phyloP scores from a whole-genome alignment of 2,329 filamentous ascomycete genomes.

The Ustilaginoidea virens region DNA sequence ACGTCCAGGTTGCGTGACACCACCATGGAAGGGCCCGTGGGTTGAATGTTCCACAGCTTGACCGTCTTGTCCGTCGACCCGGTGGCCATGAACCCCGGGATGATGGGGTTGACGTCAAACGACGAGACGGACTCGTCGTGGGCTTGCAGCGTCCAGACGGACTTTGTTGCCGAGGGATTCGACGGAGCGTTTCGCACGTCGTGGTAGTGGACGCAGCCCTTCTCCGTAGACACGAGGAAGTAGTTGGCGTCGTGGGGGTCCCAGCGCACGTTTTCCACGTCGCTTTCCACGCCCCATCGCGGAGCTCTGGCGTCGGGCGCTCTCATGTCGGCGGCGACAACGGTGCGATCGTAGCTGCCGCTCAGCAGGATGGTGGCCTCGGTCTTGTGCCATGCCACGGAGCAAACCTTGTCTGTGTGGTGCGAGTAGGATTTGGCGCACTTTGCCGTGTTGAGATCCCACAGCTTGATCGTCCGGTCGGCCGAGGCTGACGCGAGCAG shows the following conservation, averaged over 20 bases:
- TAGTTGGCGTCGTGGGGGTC: slow-evolving; percentile 83
- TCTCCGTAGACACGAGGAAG: slow-evolving; percentile 93
- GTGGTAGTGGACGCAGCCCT: slow-evolving; percentile 81
- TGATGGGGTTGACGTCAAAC: slow-evolving; percentile 79
- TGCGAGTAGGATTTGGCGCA: slow-evolving; percentile 93
- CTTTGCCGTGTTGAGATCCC: slow-evolving; percentile 84
- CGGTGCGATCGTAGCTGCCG: slow-evolving; percentile 87
- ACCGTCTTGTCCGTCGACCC: slow-evolving; percentile 90
- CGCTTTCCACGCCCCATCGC: slow-evolving; percentile 86
- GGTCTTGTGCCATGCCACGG: slow-evolving; percentile 78
- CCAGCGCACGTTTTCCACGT: slow-evolving; percentile 87
- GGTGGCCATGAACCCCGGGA: slow-evolving; percentile 87
- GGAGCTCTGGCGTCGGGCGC: slow-evolving; percentile 69
- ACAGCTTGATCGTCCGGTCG: slow-evolving; percentile 94
- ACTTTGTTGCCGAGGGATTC: slow-evolving; percentile 59
- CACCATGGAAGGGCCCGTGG: slow-evolving; percentile 74
- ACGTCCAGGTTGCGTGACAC: slow-evolving; percentile 85
- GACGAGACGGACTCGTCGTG: slow-evolving; percentile 85
- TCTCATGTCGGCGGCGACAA: slow-evolving; percentile 93
- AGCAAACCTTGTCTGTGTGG: slow-evolving; percentile 97
- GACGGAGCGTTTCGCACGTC: slow-evolving; percentile 66
- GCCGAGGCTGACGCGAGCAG: slow-evolving; percentile 88
- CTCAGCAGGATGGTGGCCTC: slow-evolving; percentile 82
- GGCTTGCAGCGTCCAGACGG: slow-evolving; percentile 88
- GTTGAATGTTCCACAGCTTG: slow-evolving; percentile 87